Base-by-base conservation (phyloP, 1,284 basidiomycete species). In the Pseudomicrostroma phylloplanum region DNA sequence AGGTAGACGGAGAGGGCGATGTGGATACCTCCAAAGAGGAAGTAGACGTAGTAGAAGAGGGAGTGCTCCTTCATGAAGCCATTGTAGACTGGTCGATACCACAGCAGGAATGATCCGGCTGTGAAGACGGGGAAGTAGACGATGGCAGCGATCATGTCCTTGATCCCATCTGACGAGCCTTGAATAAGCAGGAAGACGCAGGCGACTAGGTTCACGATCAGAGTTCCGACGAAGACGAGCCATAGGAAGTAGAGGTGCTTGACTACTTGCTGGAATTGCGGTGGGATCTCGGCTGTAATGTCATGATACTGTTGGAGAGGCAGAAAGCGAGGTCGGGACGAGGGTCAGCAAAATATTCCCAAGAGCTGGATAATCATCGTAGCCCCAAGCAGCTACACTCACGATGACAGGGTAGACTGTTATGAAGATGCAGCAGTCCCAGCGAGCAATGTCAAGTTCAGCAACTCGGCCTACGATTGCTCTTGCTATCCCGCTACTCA, bases 1-100 rank as follows among this genome's bases (percentile, higher is more conserved):
- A 73, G 65, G 61, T 79, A 79, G 21, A 92, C 79, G 65, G 89
- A 89, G 41, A 43, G n/a, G n/a, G 90, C 82, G 62, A 97, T 83
- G 81, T 98, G 92, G 84, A 89, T 96, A 40, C 91, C 93, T 61
- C 87, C 85, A 81, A 97, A 97, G 81, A 96, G 86, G 83, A 94
- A 94, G 49, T 46, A 54, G 59, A 92, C 81, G 83, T 96, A 92
- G 92, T 78, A 48, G 65, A 79, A 76, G 66, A 75, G 67, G 61
- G 75, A 69, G 72, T 69, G 79, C 64, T 88, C 91, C 84, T 96
- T 94, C 88, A 92, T 91, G 82, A 92, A 92, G 56, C 90, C 93
- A 73, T 94, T 93, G 83, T 97, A 97, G 76, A 94, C 89, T 1
- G 94, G 93, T 73, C 91, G 86, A 63, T 77, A 78, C 92, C 92